phyloP scores from a whole-genome alignment of 139 green algal genomes.

The Ulvella scutata region DNA sequence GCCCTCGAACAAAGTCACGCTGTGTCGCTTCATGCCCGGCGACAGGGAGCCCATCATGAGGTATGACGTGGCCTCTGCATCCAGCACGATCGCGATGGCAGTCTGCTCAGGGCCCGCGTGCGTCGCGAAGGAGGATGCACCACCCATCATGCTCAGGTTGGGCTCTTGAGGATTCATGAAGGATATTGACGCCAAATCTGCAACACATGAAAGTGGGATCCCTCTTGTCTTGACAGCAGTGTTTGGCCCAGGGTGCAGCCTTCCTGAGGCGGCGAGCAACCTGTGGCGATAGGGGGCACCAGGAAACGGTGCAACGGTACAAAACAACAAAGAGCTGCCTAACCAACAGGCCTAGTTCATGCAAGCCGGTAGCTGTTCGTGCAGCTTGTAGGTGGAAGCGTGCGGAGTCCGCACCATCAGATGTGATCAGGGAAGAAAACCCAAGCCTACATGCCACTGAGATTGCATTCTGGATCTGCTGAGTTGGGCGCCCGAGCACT shows the following conservation, averaged over 20 bases:
- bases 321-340: no score
- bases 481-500: constrained; percentile 15
- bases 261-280: no score
- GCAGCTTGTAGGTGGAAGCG: not conserved
- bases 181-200: not conserved
- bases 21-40: constrained; percentile 60
- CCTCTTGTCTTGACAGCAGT: no score
- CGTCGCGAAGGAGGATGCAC: not conserved
- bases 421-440: constrained; percentile 31
- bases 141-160: not conserved
- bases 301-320: no score
- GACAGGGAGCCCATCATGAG: constrained; percentile 86
- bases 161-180: constrained; percentile 4
- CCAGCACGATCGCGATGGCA: constrained; percentile 69
- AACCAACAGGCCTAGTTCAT: no score
- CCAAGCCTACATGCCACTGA: constrained; percentile 68
- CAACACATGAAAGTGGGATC: no score
- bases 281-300: no score
- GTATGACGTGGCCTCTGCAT: constrained; percentile 73
- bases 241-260: no score
- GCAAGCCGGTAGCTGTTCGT: no score
- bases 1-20: constrained; percentile 70
- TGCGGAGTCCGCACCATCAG: not conserved
- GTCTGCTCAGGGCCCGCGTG: not conserved
- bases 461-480: constrained; percentile 46